A percentile compares a stretch with the other conserved stretches of the same genome.
Conservation (phyloP, 192 early-diverging fungal species). For the Podila epicladia region DNA sequence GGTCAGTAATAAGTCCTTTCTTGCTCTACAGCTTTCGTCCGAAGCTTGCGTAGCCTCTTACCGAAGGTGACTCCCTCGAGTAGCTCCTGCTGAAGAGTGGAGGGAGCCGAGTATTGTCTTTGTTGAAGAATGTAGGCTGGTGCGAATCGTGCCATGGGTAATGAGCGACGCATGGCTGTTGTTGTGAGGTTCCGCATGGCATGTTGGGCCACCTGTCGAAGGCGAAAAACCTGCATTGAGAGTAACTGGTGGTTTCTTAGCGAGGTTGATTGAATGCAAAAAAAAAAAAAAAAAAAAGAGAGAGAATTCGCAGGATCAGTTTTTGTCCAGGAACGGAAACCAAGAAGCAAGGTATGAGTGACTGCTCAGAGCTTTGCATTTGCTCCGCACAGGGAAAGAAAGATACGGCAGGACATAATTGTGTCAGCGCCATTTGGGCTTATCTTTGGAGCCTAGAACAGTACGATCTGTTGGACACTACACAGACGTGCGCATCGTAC, state of each 20-base stretch:
- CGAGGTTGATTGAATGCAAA: not conserved
- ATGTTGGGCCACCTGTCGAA: not conserved
- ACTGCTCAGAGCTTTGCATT: not conserved
- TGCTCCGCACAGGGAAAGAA: no score
- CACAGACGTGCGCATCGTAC: no score
- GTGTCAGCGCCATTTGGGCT: no score
- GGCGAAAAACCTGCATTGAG: not conserved
- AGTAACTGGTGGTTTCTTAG: not conserved
- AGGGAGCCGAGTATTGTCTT: not conserved
- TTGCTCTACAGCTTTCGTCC: no score
- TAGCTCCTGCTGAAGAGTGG: not conserved
- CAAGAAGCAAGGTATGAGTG: not conserved
- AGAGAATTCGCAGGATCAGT: not conserved
- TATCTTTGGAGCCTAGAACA: no score
- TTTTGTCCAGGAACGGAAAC: not conserved
- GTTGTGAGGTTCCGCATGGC: not conserved
- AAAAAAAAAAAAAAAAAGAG: no score
- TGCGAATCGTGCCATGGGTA: not conserved
- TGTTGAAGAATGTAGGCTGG: not conserved
- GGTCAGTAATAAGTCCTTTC: no score
- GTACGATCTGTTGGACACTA: no score
- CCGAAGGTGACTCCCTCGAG: conserved; percentile 1
- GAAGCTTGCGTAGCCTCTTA: not conserved
- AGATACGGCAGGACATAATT: no score
- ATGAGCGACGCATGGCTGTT: not conserved